These are phyloP conservation scores for Tulasnella sp. DNA, from an alignment of 768 basidiomycete genomes.

Conservation along the genomic window DNA sequence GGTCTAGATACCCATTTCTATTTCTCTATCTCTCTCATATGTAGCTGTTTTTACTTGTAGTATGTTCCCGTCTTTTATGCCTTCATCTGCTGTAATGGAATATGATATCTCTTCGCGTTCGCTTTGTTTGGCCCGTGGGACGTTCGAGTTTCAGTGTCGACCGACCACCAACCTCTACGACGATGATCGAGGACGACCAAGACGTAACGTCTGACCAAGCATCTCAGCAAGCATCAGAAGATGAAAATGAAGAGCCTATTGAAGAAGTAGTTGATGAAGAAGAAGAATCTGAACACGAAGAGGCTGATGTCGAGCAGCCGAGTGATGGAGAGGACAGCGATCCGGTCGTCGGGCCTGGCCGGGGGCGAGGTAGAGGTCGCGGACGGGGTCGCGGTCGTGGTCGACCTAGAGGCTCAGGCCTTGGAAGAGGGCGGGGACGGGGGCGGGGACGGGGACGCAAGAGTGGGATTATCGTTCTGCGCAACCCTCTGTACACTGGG, in stretches of 20 bases:
- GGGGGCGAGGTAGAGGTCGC: constrained; percentile 9
- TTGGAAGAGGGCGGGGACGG: constrained; percentile 1
- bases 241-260: not conserved
- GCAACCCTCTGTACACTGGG: constrained; percentile 10
- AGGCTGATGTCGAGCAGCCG: not conserved
- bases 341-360: constrained; percentile 2
- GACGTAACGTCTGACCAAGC: constrained; percentile 1
- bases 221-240: not conserved
- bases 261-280: constrained; percentile 12
- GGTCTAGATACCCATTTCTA: not conserved
- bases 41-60: not conserved
- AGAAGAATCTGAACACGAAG: constrained; percentile 3
- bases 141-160: not conserved
- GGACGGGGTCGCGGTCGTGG: constrained; percentile 2
- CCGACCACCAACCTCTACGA: not conserved
- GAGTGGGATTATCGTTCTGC: constrained; percentile 6
- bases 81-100: constrained; percentile 7
- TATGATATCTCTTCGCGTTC: not conserved
- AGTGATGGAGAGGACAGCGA: constrained; percentile 17
- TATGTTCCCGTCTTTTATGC: not conserved
- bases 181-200: constrained; percentile 12
- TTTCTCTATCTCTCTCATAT: not conserved
- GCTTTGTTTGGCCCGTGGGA: not conserved
- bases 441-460: constrained; percentile 6
- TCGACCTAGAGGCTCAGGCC: not conserved